Evolutionary conservation across 768 basidiomycete species (phyloP).

Genomic region (Suillus clintonianus): DNA sequence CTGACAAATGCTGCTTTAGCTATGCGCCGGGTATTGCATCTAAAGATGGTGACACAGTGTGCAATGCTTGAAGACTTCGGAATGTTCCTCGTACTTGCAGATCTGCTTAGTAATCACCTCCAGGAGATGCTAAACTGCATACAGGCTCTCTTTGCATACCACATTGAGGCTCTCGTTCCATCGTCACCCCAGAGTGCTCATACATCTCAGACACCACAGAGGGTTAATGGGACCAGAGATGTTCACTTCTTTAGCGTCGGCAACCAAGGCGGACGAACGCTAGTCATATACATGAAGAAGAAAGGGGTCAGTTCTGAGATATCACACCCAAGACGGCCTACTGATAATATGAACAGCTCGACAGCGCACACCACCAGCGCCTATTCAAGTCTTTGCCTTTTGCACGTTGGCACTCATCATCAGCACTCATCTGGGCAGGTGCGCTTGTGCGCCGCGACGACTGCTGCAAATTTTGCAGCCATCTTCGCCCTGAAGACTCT

Average conservation of each 20-base stretch:
- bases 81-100: conserved; percentile 92
- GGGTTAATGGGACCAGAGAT: conserved; percentile 87
- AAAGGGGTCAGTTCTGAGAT: conserved; percentile 61
- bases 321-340: conserved; percentile 12
- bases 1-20: conserved; percentile 45
- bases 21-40: conserved; percentile 88
- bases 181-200: conserved; percentile 71
- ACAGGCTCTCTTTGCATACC: conserved; percentile 88
- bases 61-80: conserved; percentile 96
- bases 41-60: conserved; percentile 93
- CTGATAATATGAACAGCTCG: conserved; percentile 45
- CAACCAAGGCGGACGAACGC: conserved; percentile 78
- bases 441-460: too few relatives aligned
- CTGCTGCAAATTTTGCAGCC: too few relatives aligned
- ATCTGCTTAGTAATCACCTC: conserved; percentile 30
- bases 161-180: conserved; percentile 95
- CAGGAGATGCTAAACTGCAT: not conserved
- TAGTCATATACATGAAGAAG: conserved; percentile 95
- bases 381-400: too few relatives aligned
- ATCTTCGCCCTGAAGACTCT: too few relatives aligned
- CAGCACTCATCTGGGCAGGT: too few relatives aligned
- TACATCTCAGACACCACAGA: conserved; percentile 81
- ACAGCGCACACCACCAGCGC: too few relatives aligned
- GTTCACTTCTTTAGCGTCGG: conserved; percentile 97
- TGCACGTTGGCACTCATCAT: too few relatives aligned